These are phyloP conservation scores for Cladorrhinum sp. DNA, from an alignment of 2,329 filamentous ascomycete genomes.

Conservation along the genomic window DNA sequence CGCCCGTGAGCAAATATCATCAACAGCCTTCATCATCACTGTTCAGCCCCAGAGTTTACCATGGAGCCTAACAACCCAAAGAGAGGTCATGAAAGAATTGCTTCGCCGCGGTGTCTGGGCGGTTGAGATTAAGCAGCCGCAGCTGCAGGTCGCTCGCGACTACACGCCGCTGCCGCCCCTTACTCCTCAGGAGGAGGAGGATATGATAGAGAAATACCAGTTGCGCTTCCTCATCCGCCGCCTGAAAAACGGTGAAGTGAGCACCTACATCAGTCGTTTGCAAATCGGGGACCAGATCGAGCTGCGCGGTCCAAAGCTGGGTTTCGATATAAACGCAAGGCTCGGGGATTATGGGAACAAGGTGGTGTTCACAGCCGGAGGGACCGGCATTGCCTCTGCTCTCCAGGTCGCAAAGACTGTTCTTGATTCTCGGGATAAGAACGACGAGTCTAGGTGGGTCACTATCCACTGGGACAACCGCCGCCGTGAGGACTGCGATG, in stretches of 20 bases:
- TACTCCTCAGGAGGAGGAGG: constrained; percentile 21
- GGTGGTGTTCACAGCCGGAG: constrained; percentile 83
- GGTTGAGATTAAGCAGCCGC: constrained; percentile 90
- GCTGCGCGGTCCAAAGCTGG: constrained; percentile 73
- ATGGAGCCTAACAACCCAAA: constrained; percentile 19
- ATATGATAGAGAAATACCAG: constrained; percentile 33
- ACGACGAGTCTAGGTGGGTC: constrained; percentile 41
- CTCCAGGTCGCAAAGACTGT: constrained; percentile 72
- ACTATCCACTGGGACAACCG: constrained; percentile 82
- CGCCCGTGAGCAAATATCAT: constrained; percentile 59
- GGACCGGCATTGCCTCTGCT: constrained; percentile 88
- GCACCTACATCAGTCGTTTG: constrained; percentile 70
- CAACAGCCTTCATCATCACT: constrained; percentile 67
- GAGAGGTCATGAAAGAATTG: constrained; percentile 43
- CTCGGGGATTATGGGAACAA: constrained; percentile 30
- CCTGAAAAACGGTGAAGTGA: constrained; percentile 80
- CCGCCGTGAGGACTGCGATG: constrained; percentile 20
- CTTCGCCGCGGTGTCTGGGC: constrained; percentile 71
- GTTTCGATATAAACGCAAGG: constrained; percentile 51
- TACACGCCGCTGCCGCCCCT: constrained; percentile 80
- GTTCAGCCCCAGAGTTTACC: constrained; percentile 41
- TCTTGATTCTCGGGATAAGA: constrained; percentile 29
- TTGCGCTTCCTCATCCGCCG: constrained; percentile 76
- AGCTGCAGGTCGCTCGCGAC: constrained; percentile 84
- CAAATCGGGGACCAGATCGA: constrained; percentile 63